Conservation (phyloP, 164 flowering plant species). For the Vitis amurensis region DNA sequence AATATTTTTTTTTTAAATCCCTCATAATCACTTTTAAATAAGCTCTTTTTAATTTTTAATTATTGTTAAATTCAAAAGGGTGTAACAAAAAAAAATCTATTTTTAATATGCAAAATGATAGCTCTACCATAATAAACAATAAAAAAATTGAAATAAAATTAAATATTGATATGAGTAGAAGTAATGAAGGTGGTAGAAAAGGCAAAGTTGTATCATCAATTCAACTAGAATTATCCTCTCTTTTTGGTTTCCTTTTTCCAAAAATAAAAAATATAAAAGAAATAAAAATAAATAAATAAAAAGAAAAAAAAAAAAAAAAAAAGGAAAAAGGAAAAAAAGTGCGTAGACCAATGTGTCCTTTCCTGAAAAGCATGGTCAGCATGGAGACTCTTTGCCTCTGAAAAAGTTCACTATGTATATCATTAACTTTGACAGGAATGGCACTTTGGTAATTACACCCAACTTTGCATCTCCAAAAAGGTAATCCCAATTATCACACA, state of each 20-base stretch:
- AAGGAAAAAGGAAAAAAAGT: neutral
- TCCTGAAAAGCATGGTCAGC: constrained; percentile 9
- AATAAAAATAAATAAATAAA: too few species aligned
- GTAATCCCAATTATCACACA: too few species aligned
- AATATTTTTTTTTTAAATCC: too few species aligned
- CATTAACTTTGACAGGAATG: constrained; percentile 12
- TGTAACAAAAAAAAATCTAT: too few species aligned
- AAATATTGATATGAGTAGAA: too few species aligned
- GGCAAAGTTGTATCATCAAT: neutral
- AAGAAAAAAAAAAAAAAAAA: neutral
- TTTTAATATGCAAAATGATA: too few species aligned
- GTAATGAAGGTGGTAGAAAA: too few species aligned
- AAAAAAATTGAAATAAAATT: too few species aligned
- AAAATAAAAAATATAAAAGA: neutral
- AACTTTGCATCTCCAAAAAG: neutral
- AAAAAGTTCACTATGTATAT: neutral
- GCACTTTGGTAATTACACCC: constrained; percentile 8
- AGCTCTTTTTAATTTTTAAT: neutral
- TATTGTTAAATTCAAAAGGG: neutral
- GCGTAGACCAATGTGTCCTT: neutral
- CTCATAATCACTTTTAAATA: too few species aligned
- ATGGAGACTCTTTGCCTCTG: neutral
- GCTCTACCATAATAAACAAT: too few species aligned
- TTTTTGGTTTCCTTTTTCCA: too few species aligned
- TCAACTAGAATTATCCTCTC: neutral